phyloP scores from a whole-genome alignment of 352 stramenopile genomes.

The Globisporangium ultimum region DNA sequence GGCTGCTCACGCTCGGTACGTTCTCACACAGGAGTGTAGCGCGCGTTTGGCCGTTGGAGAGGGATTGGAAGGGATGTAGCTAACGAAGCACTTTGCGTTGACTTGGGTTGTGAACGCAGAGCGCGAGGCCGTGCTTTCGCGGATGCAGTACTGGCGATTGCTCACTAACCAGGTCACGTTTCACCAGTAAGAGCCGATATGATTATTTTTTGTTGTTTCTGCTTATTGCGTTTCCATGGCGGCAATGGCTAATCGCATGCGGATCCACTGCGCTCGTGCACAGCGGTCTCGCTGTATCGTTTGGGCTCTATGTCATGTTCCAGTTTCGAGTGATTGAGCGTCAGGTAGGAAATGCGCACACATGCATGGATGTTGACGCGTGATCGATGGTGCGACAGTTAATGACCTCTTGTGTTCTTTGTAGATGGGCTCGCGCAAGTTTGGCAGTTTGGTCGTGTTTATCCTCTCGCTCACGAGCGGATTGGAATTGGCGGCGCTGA shows the following conservation, averaged over 20 bases:
- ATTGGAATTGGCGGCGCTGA: slow-evolving; percentile 44
- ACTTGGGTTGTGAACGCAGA: slow-evolving; percentile 25
- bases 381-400: not conserved
- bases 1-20: slow-evolving; percentile 44
- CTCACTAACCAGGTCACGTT: slow-evolving; percentile 71
- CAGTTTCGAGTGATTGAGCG: slow-evolving; percentile 82
- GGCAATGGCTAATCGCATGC: too few species aligned
- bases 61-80: too few species aligned
- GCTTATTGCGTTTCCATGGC: too few species aligned
- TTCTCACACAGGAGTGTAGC: too few species aligned
- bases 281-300: slow-evolving; percentile 71
- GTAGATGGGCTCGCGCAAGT: slow-evolving; percentile 85
- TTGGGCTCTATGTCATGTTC: slow-evolving; percentile 85
- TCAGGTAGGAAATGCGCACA: slow-evolving; percentile 24
- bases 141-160: slow-evolving; percentile 69
- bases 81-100: not conserved
- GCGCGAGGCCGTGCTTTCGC: slow-evolving; percentile 47
- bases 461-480: slow-evolving; percentile 44
- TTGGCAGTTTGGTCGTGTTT: slow-evolving; percentile 72
- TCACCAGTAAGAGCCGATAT: slow-evolving; percentile 38
- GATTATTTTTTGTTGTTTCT: too few species aligned
- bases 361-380: not conserved
- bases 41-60: not conserved
- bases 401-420: not conserved
- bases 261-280: not conserved